phyloP scores from a whole-genome alignment of 331 rosid genomes.

The Acacia pycnantha region DNA sequence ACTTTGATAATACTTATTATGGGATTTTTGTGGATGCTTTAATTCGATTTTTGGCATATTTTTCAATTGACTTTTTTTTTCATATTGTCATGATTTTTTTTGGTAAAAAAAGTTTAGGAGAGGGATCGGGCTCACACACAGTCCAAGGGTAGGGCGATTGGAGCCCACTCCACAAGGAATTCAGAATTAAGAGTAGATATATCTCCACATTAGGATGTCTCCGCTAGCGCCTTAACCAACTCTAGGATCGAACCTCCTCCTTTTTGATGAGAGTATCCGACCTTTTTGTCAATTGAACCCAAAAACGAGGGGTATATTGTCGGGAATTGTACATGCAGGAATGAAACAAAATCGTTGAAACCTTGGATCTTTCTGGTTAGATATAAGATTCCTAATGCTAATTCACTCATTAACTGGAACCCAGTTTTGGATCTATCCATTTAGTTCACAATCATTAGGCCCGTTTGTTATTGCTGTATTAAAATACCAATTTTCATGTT shows the following conservation, averaged over 20 bases:
- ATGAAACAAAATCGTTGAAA: background rate
- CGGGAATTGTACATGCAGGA: background rate
- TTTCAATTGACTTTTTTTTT: background rate
- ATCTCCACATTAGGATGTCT: too few relatives aligned
- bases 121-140: too few relatives aligned
- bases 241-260: too few relatives aligned
- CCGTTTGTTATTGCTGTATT: background rate
- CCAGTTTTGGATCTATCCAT: background rate
- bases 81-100: background rate
- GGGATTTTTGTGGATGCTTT: background rate
- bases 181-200: too few relatives aligned
- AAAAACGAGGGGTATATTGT: too few relatives aligned
- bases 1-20: background rate
- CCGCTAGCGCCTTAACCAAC: too few relatives aligned
- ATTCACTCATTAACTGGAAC: background rate
- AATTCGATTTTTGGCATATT: background rate
- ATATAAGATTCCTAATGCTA: background rate
- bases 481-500: too few relatives aligned
- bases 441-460: background rate
- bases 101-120: too few relatives aligned
- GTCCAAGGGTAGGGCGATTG: too few relatives aligned
- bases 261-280: too few relatives aligned
- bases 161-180: too few relatives aligned
- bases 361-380: background rate
- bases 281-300: too few relatives aligned